Conservation (phyloP, 192 early-diverging fungal genomes). For the Coemansia erecta region DNA sequence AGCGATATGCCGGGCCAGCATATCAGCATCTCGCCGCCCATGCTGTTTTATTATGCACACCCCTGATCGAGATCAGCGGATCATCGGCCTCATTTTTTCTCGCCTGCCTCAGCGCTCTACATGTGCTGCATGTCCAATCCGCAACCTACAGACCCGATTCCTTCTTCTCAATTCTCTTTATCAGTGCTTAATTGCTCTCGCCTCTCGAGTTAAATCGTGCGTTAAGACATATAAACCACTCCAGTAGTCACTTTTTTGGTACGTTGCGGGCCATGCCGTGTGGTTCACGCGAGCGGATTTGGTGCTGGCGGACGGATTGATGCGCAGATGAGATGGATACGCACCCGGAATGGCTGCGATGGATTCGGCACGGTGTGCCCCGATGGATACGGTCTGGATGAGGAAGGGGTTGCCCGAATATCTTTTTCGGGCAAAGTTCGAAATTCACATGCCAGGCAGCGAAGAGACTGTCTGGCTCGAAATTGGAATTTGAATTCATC, state of each 20-base stretch:
- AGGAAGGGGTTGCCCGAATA: too few species aligned
- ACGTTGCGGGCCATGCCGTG: conserved; percentile 15
- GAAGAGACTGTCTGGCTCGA: too few species aligned
- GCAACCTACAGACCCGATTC: neutral
- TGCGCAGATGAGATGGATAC: neutral
- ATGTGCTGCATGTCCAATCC: too few species aligned
- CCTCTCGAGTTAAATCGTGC: conserved; percentile 50
- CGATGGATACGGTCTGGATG: neutral
- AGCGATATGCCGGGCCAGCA: too few species aligned
- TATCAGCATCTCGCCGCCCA: too few species aligned
- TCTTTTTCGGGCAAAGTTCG: neutral
- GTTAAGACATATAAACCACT: conserved; percentile 30
- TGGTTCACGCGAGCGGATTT: neutral
- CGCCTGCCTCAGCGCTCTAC: too few species aligned
- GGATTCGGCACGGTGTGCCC: too few species aligned
- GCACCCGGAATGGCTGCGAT: too few species aligned
- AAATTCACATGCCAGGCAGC: too few species aligned
- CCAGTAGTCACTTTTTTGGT: conserved; percentile 24
- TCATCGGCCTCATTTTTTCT: too few species aligned
- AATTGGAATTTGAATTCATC: neutral
- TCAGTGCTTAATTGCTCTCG: conserved; percentile 45
- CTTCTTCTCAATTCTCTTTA: conserved; percentile 11
- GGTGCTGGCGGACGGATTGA: conserved; percentile 1
- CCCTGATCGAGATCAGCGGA: too few species aligned
- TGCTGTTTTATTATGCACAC: too few species aligned